Conservation (phyloP, 768 basidiomycete species). For the Hygrophoropsis aurantiaca region DNA sequence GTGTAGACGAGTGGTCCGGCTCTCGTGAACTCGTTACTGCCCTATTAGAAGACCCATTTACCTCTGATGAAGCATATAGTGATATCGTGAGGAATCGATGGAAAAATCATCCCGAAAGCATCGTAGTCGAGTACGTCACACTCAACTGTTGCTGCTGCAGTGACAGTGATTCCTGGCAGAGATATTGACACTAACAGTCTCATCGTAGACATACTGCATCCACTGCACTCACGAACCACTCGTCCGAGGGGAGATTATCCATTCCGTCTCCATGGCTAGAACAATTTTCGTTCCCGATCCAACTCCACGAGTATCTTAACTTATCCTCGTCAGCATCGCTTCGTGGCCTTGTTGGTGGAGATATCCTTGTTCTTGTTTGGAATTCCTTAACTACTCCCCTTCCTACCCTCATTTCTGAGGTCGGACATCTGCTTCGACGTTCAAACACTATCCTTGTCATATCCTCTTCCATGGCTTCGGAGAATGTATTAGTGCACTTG, state of each 20-base stretch:
- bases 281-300: slow-evolving; percentile 51
- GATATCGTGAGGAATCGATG: slow-evolving; percentile 50
- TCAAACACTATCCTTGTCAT: slow-evolving; percentile 48
- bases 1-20: slow-evolving; percentile 52
- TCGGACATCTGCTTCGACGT: slow-evolving; percentile 27
- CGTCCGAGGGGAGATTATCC: slow-evolving; percentile 28
- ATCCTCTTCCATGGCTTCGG: slow-evolving; percentile 23
- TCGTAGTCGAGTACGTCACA: slow-evolving; percentile 26
- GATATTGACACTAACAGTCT: no score
- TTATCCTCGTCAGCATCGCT: slow-evolving; percentile 12
- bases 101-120: slow-evolving; percentile 28
- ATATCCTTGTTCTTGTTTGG: slow-evolving; percentile 62
- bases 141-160: not conserved
- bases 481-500: slow-evolving; percentile 13
- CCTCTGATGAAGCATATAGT: slow-evolving; percentile 46
- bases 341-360: slow-evolving; percentile 38
- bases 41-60: slow-evolving; percentile 69
- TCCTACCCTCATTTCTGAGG: slow-evolving; percentile 29
- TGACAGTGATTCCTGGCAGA: not conserved
- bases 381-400: slow-evolving; percentile 59
- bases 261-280: slow-evolving; percentile 56
- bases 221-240: slow-evolving; percentile 7
- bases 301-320: slow-evolving; percentile 43
- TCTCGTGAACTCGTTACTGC: slow-evolving; percentile 65
- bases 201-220: slow-evolving; percentile 22